Base-by-base conservation (phyloP, 345 rosid genomes). In the Populus nigra region DNA sequence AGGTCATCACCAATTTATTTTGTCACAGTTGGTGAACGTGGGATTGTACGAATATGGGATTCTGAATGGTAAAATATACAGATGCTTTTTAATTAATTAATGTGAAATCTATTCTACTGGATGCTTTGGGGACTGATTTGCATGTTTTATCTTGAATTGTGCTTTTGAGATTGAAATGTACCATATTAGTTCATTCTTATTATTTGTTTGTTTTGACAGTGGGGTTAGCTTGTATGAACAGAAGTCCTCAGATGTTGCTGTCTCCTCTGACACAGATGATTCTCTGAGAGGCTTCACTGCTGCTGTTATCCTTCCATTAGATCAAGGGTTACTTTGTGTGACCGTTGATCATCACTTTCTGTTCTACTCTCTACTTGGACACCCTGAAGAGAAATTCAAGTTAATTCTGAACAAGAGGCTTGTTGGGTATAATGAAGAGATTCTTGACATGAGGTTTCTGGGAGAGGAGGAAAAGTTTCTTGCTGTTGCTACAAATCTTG, bases 261-360 rank as follows among this genome's bases (percentile, higher is more conserved):
- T 88, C 70, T 83, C 68, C 73, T 83, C 88, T 12, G 96, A 89
- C 15, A 77, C 47, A 20, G 92, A 91, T 36, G 93, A 89, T 50
- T 77, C 89, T 38, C 88, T 77, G 83, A 89, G 93, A 82, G 99
- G 98, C 72, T 95, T 93, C 85, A 88, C 84, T 71, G 88, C 91
- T 69, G 98, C 90, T 79, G 73, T 82, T 25, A 76, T 90, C 80
- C 88, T 93, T 79, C 96, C 99, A 55, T 85, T 81, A 73, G 86
- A 88, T 87, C 90, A 73, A 79, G 99, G 96, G 66, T 83, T 95
- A 82, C 88, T 95, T 72, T 95, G 98, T 81, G 98, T 88, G 85
- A 93, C 96, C 67, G 99, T 97, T 74, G 98, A 95, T 87, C 97
- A 95, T 83, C 97, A 95, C 80, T 88, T 95, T 78, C 83, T 93